Evolutionary conservation across 257 asterid genomes (phyloP).

Genomic region (Ilex asprella): DNA sequence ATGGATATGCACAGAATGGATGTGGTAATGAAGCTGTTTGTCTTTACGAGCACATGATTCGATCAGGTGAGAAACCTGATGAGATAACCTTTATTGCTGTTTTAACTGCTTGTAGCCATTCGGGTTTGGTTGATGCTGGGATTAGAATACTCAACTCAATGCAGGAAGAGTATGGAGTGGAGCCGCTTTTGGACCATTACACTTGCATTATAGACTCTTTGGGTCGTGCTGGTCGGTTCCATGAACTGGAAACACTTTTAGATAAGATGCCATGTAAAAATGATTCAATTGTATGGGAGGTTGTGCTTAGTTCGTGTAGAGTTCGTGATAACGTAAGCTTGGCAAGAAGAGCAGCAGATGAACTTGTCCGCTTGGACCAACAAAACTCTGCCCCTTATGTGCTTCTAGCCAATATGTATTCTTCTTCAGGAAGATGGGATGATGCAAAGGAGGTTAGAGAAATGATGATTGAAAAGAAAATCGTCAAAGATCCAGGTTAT

Average conservation of each 20-base stretch:
- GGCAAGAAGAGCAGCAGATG: slow-evolving; percentile 65
- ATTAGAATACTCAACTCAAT: slow-evolving; percentile 41
- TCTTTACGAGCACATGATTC: slow-evolving; percentile 41
- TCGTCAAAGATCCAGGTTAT: slow-evolving; percentile 53
- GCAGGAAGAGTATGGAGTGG: slow-evolving; percentile 36
- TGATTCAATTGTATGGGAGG: slow-evolving; percentile 61
- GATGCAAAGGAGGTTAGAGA: slow-evolving; percentile 46
- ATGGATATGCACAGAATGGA: slow-evolving; percentile 63
- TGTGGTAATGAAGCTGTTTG: slow-evolving; percentile 44
- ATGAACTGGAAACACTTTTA: slow-evolving; percentile 47
- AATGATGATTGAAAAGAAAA: slow-evolving; percentile 34
- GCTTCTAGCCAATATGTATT: slow-evolving; percentile 58
- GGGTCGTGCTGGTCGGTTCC: slow-evolving; percentile 64
- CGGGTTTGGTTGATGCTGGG: slow-evolving; percentile 58
- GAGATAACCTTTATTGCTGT: slow-evolving; percentile 50
- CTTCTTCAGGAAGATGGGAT: slow-evolving; percentile 68
- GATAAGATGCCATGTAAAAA: slow-evolving; percentile 49
- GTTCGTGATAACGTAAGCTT: slow-evolving; percentile 42
- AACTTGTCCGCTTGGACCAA: slow-evolving; percentile 44
- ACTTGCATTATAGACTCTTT: slow-evolving; percentile 61
- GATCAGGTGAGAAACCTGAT: slow-evolving; percentile 33
- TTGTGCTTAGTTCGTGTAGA: slow-evolving; percentile 59
- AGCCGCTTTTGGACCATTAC: slow-evolving; percentile 55
- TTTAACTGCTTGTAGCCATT: slow-evolving; percentile 67
- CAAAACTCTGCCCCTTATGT: slow-evolving; percentile 41